These are phyloP conservation scores for Chlamydomonas incerta DNA, from an alignment of 139 green algal species.

Conservation along the genomic window DNA sequence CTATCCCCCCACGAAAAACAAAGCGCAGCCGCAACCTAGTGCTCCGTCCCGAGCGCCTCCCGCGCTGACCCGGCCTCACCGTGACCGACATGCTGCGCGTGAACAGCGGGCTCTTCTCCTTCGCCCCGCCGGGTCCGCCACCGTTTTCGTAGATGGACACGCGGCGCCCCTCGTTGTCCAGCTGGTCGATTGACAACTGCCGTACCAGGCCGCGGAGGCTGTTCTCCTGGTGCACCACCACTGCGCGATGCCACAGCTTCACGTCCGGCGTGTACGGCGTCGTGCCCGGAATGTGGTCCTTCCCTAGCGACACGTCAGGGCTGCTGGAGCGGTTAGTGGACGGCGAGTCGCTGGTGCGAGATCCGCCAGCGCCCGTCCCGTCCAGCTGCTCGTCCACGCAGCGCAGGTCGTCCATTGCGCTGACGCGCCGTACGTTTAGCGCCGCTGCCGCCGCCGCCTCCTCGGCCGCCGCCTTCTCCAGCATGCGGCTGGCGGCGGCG, in stretches of 20 bases:
- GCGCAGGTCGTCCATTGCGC: slow-evolving; percentile 71
- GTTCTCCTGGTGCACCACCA: slow-evolving; percentile 88
- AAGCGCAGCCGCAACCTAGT: neutral
- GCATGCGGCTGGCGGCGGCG: slow-evolving; percentile 71
- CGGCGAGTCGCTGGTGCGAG: slow-evolving; percentile 29
- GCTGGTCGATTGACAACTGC: slow-evolving; percentile 97
- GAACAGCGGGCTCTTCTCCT: slow-evolving; percentile 59
- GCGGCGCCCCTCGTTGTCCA: slow-evolving; percentile 96
- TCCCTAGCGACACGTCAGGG: slow-evolving; percentile 61
- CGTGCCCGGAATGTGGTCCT: slow-evolving; percentile 44
- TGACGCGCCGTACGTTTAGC: slow-evolving; percentile 69
- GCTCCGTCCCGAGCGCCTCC: neutral
- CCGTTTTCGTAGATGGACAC: slow-evolving; percentile 75
- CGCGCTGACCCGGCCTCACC: slow-evolving; percentile 28
- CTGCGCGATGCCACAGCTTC: slow-evolving; percentile 90
- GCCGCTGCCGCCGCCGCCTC: slow-evolving; percentile 86
- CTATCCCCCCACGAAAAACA: too few species aligned
- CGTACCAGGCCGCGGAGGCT: slow-evolving; percentile 57
- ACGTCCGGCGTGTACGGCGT: slow-evolving; percentile 85
- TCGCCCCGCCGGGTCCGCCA: slow-evolving; percentile 32
- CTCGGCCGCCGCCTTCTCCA: slow-evolving; percentile 87
- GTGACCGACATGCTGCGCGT: slow-evolving; percentile 62
- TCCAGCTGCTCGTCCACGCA: slow-evolving; percentile 66
- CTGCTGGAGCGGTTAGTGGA: slow-evolving; percentile 28
- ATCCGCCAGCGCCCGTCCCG: neutral